Evolutionary conservation across 768 basidiomycete species (phyloP).

Genomic region (Mycena indigotica): DNA sequence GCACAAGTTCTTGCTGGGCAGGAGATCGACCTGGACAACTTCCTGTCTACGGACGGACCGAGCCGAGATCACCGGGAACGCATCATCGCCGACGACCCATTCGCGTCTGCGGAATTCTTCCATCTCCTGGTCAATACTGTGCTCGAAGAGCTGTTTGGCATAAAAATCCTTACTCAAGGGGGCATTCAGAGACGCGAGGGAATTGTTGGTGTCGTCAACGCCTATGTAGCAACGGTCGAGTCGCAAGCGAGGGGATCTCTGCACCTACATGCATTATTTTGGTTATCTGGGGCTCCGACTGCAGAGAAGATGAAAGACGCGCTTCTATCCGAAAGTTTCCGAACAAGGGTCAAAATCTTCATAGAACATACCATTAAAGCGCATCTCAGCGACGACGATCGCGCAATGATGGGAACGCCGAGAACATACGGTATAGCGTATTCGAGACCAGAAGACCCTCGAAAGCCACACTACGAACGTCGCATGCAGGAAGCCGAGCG

Average conservation of each 20-base stretch:
- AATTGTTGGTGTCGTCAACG: constrained; percentile 32
- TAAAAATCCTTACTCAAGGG: not conserved
- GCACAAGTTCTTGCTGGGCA: not conserved
- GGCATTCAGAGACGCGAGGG: constrained; percentile 26
- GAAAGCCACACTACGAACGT: constrained; percentile 8
- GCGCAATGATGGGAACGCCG: constrained; percentile 18
- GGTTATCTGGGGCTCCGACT: constrained; percentile 32
- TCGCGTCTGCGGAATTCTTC: not conserved
- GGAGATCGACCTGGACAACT: not conserved
- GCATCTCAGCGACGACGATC: constrained; percentile 23
- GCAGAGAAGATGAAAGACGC: constrained; percentile 28
- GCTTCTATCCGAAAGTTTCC: constrained; percentile 31
- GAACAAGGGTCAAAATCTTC: constrained; percentile 26
- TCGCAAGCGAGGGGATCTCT: constrained; percentile 41
- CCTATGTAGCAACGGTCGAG: constrained; percentile 42
- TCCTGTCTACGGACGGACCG: not conserved
- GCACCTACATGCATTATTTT: constrained; percentile 39
- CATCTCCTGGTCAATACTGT: not conserved
- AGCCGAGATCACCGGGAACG: not conserved
- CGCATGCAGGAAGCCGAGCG: constrained; percentile 18
- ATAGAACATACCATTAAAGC: constrained; percentile 36
- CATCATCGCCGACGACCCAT: not conserved
- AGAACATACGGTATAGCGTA: constrained; percentile 32
- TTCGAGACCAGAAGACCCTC: constrained; percentile 36
- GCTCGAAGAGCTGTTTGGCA: not conserved